Base-by-base conservation (phyloP, 2,329 filamentous ascomycete species). In the Arthroderma sp. region DNA sequence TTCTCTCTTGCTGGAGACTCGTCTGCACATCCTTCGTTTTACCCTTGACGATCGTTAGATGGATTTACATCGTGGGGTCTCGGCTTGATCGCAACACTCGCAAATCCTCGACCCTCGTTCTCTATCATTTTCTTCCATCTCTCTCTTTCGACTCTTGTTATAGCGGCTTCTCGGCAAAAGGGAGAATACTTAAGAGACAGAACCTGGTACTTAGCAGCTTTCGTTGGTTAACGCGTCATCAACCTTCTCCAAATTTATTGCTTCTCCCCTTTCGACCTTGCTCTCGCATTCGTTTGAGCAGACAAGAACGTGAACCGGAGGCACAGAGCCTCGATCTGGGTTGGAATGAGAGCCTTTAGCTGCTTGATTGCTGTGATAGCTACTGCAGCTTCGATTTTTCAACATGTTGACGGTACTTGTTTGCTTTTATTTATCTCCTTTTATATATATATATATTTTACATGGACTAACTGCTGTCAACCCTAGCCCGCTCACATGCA, bases 401-500 rank as follows among this genome's bases (percentile, higher is more conserved):
- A 54, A 35, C 59, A 61, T 60, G 61, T 60, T 51, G 33, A 60
- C 44, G 63, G 63, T 64, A 62, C 41, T 59, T 58, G 3, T n/a
- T 6, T 21, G 21, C 15, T 19, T 7, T 39, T 54, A 4, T 23
- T 19, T 4, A 9, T 19, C 17, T 57, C 47, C 59, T 13, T 55
- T 49, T 49, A 23, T 33, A 25, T 31, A n/a, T n/a, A n/a, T n/a
- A n/a, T n/a, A n/a, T n/a, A n/a, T 39, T 17, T 7, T 38, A 21
- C 33, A n/a, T 17, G 4, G 47, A 38, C 57, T 63, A 51, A 58
- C 35, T 11, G 37, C 2, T 49, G 21, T 5, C 28, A 25, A 25
- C 15, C 35, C 49, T 70, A 82, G 86, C 84, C 62, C 81, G 87
- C 70, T 94, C 89, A 0, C 77, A 81, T 54, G 80, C 83, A 61